Conservation (phyloP, 371 early-diverging fungal species). For the Mucor plumbeus region DNA sequence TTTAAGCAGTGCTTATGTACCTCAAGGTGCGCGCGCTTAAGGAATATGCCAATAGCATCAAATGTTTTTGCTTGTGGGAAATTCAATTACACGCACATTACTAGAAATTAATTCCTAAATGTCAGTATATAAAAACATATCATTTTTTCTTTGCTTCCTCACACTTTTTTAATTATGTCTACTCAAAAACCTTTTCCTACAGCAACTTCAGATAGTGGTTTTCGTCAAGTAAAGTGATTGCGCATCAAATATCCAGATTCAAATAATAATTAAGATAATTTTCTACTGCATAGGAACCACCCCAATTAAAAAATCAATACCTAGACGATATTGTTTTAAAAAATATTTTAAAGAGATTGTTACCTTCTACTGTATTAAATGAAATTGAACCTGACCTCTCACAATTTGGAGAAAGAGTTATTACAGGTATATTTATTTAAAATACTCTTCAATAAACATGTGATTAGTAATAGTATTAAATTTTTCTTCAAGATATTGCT, state of each 20-base stretch:
- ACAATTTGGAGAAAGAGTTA: constrained; percentile 49
- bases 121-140: neutral
- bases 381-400: constrained; percentile 55
- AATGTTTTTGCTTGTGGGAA: neutral
- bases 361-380: constrained; percentile 47
- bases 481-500: constrained; percentile 28
- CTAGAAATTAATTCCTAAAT: neutral
- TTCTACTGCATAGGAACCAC: constrained; percentile 46
- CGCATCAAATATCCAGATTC: neutral
- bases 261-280: neutral
- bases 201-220: constrained; percentile 42
- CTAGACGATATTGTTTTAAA: constrained; percentile 57
- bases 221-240: constrained; percentile 32
- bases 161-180: constrained; percentile 3
- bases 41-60: neutral
- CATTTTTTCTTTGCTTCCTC: neutral
- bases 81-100: neutral
- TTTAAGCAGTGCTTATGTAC: neutral
- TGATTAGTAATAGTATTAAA: no score
- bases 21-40: constrained; percentile 1
- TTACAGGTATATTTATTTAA: constrained; percentile 33
- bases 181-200: constrained; percentile 24
- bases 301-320: constrained; percentile 58
- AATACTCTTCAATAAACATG: neutral
- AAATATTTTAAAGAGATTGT: constrained; percentile 50